A percentile compares a stretch with the other conserved stretches of the same genome.
phyloP scores from a whole-genome alignment of 176 grass and related monocot species.

The Eleusine indica region DNA sequence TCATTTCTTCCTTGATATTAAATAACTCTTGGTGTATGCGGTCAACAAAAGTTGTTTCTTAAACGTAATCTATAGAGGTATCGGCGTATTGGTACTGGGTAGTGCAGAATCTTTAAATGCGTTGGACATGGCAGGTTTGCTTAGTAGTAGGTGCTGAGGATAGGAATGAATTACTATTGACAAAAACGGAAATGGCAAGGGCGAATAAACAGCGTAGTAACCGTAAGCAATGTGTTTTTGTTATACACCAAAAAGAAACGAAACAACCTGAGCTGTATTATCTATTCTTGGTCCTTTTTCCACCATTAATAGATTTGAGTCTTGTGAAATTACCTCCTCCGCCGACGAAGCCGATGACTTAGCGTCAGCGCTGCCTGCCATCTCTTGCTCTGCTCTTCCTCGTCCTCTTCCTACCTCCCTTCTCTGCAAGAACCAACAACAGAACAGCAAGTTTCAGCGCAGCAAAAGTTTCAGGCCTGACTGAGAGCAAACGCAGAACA shows the following conservation, averaged over 20 bases:
- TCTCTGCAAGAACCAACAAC: constrained; percentile 43
- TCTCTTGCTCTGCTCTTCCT: constrained; percentile 43
- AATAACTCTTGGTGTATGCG: not conserved
- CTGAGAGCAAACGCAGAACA: not conserved
- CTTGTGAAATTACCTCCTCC: constrained; percentile 65
- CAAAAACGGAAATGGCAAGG: not conserved
- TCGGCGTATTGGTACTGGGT: not conserved
- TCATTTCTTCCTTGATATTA: constrained; percentile 13
- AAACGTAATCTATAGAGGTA: constrained; percentile 24
- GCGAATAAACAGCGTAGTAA: not conserved
- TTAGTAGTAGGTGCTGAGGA: constrained; percentile 24
- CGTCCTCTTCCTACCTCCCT: constrained; percentile 8
- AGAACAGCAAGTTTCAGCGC: constrained; percentile 11
- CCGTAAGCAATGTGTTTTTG: not conserved
- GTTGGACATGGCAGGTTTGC: constrained; percentile 19
- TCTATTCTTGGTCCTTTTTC: constrained; percentile 1
- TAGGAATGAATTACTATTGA: not conserved
- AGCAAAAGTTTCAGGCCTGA: not conserved
- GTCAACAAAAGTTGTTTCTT: constrained; percentile 22
- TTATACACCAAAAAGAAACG: not conserved
- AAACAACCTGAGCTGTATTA: not conserved
- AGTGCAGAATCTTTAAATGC: constrained; percentile 46
- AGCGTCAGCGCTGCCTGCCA: constrained; percentile 60
- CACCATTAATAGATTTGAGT: not conserved
- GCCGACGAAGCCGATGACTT: constrained; percentile 43